Conservation (phyloP, 129 eudicot genomes). For the Artemisia annua region DNA sequence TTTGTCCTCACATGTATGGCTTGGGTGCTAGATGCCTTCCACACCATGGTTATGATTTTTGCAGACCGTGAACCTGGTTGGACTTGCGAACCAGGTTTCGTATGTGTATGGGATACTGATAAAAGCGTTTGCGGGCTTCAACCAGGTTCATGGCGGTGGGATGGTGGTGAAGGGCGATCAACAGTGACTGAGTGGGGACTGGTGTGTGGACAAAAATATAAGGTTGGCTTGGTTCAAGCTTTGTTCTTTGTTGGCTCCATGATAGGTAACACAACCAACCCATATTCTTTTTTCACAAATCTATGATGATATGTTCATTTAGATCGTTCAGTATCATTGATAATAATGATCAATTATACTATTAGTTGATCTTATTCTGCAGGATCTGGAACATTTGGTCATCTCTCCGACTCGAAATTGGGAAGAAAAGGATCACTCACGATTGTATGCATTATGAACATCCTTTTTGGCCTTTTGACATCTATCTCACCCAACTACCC, state of each 20-base stretch:
- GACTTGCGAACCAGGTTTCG: conserved; percentile 47
- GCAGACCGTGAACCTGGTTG: conserved; percentile 84
- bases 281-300: too few relatives aligned
- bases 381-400: conserved; percentile 94
- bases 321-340: too few relatives aligned
- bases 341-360: neutral
- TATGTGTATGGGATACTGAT: conserved; percentile 27
- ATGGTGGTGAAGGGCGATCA: conserved; percentile 54
- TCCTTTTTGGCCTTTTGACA: conserved; percentile 66
- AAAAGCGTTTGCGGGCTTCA: conserved; percentile 48
- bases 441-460: conserved; percentile 58
- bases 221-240: conserved; percentile 83
- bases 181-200: conserved; percentile 84
- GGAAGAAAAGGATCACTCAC: conserved; percentile 84
- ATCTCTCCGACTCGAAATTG: conserved; percentile 73
- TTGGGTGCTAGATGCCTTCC: conserved; percentile 84
- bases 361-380: conserved; percentile 18
- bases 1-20: conserved; percentile 68
- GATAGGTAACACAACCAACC: conserved; percentile 48
- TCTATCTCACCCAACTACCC: conserved; percentile 71
- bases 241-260: conserved; percentile 79
- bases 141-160: conserved; percentile 69
- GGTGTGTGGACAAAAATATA: conserved; percentile 67
- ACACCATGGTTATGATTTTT: conserved; percentile 86
- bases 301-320: too few relatives aligned